Percentiles rank a stretch among this genome's conserved stretches.
These are phyloP conservation scores for Maudiozyma humilis DNA, from an alignment of 1,139 yeast genomes.

Conservation along the genomic window DNA sequence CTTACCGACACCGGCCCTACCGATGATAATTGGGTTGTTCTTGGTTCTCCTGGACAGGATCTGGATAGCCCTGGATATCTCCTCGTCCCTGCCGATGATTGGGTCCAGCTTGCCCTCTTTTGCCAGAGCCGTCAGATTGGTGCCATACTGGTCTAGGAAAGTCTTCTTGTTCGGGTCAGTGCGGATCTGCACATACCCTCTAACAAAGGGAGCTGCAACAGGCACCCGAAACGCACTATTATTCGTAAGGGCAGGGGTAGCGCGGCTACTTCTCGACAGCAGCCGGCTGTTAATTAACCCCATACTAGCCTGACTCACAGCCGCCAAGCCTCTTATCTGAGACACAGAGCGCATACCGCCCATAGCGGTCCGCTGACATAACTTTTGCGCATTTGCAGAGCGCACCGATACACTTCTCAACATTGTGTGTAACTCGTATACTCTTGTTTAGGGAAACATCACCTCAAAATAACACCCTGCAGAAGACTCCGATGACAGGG, in stretches of 20 bases:
- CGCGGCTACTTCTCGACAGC: too few relatives aligned
- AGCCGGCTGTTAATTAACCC: too few relatives aligned
- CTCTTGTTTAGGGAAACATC: too few relatives aligned
- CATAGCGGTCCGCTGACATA: neutral
- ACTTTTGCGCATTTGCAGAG: neutral
- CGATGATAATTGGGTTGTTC: constrained; percentile 88
- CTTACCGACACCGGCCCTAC: constrained; percentile 96
- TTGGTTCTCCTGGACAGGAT: constrained; percentile 86
- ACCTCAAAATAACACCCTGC: too few relatives aligned
- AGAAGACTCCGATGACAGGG: too few relatives aligned
- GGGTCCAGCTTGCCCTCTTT: constrained; percentile 89
- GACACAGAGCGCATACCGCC: neutral
- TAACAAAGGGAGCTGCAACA: constrained; percentile 1
- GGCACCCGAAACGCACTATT: too few relatives aligned
- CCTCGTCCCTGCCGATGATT: constrained; percentile 94
- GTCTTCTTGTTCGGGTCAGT: constrained; percentile 44
- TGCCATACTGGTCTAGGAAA: constrained; percentile 80
- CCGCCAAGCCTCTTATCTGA: neutral
- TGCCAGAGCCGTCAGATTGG: constrained; percentile 80
- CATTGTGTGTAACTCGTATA: neutral
- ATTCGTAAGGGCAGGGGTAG: too few relatives aligned
- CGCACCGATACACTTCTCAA: neutral
- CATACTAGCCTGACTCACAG: too few relatives aligned
- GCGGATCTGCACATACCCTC: constrained; percentile 29
- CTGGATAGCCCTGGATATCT: constrained; percentile 85